These are phyloP conservation scores for Pythium aquatile DNA, from an alignment of 352 stramenopile species.

Conservation along the genomic window DNA sequence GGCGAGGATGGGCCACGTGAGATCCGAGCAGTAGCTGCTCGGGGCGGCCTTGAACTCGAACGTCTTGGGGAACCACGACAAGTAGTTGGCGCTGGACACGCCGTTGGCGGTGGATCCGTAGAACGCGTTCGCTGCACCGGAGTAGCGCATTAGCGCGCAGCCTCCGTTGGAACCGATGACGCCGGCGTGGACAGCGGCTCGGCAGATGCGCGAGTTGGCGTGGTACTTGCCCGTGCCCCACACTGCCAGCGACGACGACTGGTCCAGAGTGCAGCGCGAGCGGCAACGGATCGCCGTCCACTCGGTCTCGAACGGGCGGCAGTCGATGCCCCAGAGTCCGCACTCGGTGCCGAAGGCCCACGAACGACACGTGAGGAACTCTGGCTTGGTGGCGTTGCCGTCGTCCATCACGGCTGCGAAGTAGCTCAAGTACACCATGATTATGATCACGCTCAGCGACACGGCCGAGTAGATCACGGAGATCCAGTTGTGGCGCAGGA, in stretches of 20 bases:
- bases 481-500: conserved; percentile 33
- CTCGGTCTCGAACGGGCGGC: conserved; percentile 37
- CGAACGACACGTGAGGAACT: conserved; percentile 65
- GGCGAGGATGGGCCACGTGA: conserved; percentile 70
- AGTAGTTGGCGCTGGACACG: conserved; percentile 47
- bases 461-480: conserved; percentile 47
- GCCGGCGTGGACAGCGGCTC: conserved; percentile 74
- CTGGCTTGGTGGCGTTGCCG: conserved; percentile 30
- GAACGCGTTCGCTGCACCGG: conserved; percentile 49
- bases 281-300: conserved; percentile 59
- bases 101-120: conserved; percentile 42
- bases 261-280: conserved; percentile 69
- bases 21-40: conserved; percentile 60
- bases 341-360: conserved; percentile 67
- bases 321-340: conserved; percentile 51
- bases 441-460: conserved; percentile 38
- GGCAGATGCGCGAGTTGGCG: conserved; percentile 77
- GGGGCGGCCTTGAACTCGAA: conserved; percentile 62
- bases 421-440: conserved; percentile 77
- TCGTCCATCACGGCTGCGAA: conserved; percentile 65
- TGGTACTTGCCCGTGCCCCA: conserved; percentile 69
- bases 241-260: conserved; percentile 59
- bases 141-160: conserved; percentile 61
- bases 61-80: conserved; percentile 83
- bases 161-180: conserved; percentile 67